Percentiles rank a stretch among this genome's conserved stretches.
Evolutionary conservation across 306 rosid species (phyloP).

Genomic region (Cucurbita maxima): DNA sequence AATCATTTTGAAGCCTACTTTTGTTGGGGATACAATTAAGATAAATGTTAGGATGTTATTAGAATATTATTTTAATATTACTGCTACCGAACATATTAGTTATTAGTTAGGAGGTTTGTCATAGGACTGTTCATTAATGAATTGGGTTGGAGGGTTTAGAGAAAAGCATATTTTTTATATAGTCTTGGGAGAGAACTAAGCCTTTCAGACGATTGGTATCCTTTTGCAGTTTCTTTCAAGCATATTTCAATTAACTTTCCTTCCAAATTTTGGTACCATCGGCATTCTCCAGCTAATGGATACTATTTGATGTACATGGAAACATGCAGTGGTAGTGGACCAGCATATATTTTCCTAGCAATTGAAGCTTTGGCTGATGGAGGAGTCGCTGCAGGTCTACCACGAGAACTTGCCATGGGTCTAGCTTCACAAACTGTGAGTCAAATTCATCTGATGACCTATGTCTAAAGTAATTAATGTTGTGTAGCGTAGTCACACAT

Average conservation of each 20-base stretch:
- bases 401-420: constrained; percentile 71
- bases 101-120: background rate
- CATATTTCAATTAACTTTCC: background rate
- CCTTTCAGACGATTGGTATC: background rate
- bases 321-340: constrained; percentile 89
- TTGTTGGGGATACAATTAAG: background rate
- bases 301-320: background rate
- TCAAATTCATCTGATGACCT: constrained; percentile 2
- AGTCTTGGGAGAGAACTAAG: background rate
- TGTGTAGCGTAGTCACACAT: background rate
- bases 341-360: constrained; percentile 76
- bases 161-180: background rate
- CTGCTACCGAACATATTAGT: background rate
- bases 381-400: constrained; percentile 98
- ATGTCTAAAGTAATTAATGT: background rate
- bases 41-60: background rate
- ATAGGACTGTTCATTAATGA: background rate
- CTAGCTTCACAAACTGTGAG: constrained; percentile 97
- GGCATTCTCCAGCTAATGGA: background rate
- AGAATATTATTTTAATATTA: background rate
- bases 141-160: background rate
- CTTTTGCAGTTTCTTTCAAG: background rate
- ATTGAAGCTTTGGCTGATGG: constrained; percentile 99
- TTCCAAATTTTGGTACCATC: background rate
- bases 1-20: background rate